phyloP scores from a whole-genome alignment of 2,329 filamentous ascomycete species.

The Talaromyces sp. region DNA sequence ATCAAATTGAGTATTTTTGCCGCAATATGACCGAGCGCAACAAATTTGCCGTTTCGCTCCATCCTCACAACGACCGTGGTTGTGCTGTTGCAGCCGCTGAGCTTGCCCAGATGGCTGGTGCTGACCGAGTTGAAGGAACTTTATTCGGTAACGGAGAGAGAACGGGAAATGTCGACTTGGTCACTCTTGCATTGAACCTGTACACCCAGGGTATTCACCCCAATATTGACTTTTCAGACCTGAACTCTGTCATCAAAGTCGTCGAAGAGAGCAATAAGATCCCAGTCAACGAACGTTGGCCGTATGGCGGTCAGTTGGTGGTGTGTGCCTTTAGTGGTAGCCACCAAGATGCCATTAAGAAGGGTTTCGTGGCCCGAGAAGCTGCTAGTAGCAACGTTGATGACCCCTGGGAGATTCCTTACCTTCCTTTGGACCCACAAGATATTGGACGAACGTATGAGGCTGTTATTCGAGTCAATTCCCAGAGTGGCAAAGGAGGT shows the following conservation, averaged over 20 bases:
- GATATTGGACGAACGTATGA: conserved; percentile 98
- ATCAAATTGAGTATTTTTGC: conserved; percentile 96
- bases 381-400: conserved; percentile 57
- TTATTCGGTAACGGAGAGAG: conserved; percentile 93
- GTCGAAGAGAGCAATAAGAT: conserved; percentile 95
- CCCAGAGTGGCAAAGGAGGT: conserved; percentile 90
- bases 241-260: conserved; percentile 78
- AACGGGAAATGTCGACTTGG: conserved; percentile 92
- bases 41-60: conserved; percentile 83
- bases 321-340: conserved; percentile 87
- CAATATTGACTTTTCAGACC: conserved; percentile 85
- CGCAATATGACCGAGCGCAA: conserved; percentile 77
- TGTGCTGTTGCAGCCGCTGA: conserved; percentile 88
- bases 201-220: conserved; percentile 90
- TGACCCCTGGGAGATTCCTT: conserved; percentile 78
- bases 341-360: conserved; percentile 96
- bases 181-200: conserved; percentile 87
- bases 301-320: conserved; percentile 89
- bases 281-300: conserved; percentile 81
- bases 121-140: conserved; percentile 89
- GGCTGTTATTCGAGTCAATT: conserved; percentile 96
- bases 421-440: conserved; percentile 85
- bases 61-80: conserved; percentile 92
- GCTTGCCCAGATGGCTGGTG: conserved; percentile 92
- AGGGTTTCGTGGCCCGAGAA: conserved; percentile 69